Evolutionary conservation across 352 stramenopile species (phyloP), one percentile per base, ranked within the genome.

Genomic region (Phytophthora citrophthora): DNA sequence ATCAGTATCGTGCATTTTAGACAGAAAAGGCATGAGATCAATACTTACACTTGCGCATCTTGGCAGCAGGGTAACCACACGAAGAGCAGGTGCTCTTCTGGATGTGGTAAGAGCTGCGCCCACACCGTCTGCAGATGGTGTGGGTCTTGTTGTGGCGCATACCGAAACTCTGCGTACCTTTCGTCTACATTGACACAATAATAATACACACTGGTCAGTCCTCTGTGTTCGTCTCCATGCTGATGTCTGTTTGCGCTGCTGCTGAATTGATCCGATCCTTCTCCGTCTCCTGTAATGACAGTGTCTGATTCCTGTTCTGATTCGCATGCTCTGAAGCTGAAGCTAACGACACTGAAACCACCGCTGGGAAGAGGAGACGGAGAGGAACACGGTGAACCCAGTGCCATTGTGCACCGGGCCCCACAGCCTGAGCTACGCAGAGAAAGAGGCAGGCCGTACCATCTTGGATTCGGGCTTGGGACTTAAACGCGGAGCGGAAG

Each of bases 61-160:
- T 99, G 68, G 96, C 94, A 67, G 83, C 90, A 47, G 97, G 97
- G 90, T 99, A 99, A 73, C 97, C 97, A 86, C 98, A 99, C 69
- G 94, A 99, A 68, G 96, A 96, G 94, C 98, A 99, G 54, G 87
- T 93, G 70, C 88, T 92, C 97, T 99, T 99, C 91, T 99, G 98
- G 73, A 99, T 98, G 96, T 99, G 98, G 91, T 98, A 99, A 68
- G 97, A 99, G 76, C 91, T 93, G 77, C 98, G 98, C 65, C 97
- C 97, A 85, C 98, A 99, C 69, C 98, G 95, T 89, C 97, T 93
- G 85, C 98, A 99, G 70, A 98, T 89, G 63, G 97, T 99, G 96
- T 99, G 98, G 69, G 97, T 99, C 96, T 99, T 99, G 83, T 98
- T 99, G 94, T 99, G 97, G 83, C 97, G 95, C 91, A 99, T 99